Evolutionary conservation across 306 rosid species (phyloP), one percentile per base, ranked within the genome.

Genomic region (Begonia peltatifolia): DNA sequence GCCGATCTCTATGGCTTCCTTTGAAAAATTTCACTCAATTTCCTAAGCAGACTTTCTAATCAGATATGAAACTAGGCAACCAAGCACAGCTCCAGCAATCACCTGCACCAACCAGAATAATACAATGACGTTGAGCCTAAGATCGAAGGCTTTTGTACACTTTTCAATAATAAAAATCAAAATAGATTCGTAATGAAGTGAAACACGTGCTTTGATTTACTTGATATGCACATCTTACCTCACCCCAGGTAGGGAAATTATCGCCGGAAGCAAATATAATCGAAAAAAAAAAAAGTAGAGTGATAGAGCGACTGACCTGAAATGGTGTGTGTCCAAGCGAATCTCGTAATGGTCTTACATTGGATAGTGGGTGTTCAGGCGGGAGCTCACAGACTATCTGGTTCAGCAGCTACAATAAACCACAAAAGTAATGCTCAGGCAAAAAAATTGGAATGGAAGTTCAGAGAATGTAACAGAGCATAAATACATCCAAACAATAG

Each of bases 271-370:
- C 12, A 35, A 46, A 47, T 44, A 58, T n/a, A 62, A 64, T 6
- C 35, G 35, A 53, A 41, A 42, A 11, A 22, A 52, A 67, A 30
- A 16, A 17, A 62, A 43, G 35, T 51, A 12, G 49, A 46, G 60
- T 49, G 25, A 67, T 44, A 50, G 14, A 60, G 50, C 64, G 54
- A 58, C 56, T 55, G 54, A 88, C 99, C 96, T 90, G 99, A 46
- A 86, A 84, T 1, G 99, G 99, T 10, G 99, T 90, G 71, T 90
- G 99, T 20, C 99, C 99, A 57, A 90, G 99, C 69, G 83, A 95
- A 59, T 90, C 99, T 4, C 84, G 96, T 15, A 90, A 80, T 41
- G 99, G 99, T 79, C 83, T 78, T 78, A 87, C 83, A 65, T 86
- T 94, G 50, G 99, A 80, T 61, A 90, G 76, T 69, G 99, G 99